Base-by-base conservation (phyloP, 495 filamentous ascomycete genomes). In the Corynascus novoguineensis region DNA sequence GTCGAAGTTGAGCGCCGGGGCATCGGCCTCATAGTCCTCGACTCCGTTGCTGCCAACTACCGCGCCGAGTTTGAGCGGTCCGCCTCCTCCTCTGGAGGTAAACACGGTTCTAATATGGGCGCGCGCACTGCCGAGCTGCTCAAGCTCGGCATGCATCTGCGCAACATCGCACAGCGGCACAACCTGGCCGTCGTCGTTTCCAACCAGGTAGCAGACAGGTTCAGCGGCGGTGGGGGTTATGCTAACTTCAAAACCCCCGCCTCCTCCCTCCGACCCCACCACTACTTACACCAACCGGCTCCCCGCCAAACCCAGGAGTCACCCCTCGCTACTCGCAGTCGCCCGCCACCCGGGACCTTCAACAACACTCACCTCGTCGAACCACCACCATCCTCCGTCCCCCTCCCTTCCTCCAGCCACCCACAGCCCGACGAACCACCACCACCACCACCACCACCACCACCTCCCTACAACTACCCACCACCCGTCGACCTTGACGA, bases 141-240 rank as follows among this genome's bases (percentile, higher is more conserved):
- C 9, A 81, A 81, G 41, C 74, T 96, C 5, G 93, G 92, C n/a
- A 78, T 84, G 41, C 72, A 86, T 46, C 73, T 98, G 19, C 84
- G 89, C 34, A 81, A 84, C 21, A 71, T 96, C 2, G 92, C 93
- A 1, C 77, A 78, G 31, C 78, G 76, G 44, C 73, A 93, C 66
- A 73, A 85, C 52, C 73, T 96, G 24, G 91, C 93, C 11, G 79
- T 98, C 28, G 92, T 97, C 4, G 85, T 97, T 1, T 86, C 92
- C 10, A 98, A 98, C 65, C 93, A 98, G 68, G 95, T 98, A n/a
- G 85, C 86, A 5, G 93, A 98, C 73, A 82, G 90, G 7, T 95
- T 98, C 63, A 53, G 55, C n/a, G 35, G 28, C 14, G 48, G 15
- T 44, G 35, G 28, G 15, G 48, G 15, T 44, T 34, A 21, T 49